Evolutionary conservation across 768 basidiomycete species (phyloP).

Genomic region (Lactarius hengduanensis): DNA sequence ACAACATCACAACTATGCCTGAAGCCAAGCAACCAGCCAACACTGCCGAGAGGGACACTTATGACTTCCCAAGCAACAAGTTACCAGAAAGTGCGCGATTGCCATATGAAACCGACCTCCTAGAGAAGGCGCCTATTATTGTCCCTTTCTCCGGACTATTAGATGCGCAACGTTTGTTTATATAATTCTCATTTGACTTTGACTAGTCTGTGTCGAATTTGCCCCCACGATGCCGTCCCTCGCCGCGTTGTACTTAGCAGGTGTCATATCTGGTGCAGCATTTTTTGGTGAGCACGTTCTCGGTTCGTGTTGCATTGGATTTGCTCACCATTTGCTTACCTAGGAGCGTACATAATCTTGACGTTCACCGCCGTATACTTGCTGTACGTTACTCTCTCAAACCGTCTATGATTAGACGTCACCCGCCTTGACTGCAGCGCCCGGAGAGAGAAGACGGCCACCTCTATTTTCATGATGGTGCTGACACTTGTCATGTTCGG

Average conservation of each 20-base stretch:
- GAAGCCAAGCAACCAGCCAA: background rate
- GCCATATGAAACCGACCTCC: background rate
- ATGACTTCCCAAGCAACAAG: background rate
- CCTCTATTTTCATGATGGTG: conserved; percentile 8
- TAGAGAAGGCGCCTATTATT: background rate
- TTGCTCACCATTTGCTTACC: background rate
- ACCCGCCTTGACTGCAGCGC: background rate
- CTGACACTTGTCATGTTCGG: conserved; percentile 24
- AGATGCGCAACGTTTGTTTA: background rate
- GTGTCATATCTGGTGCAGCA: background rate
- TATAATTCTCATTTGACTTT: background rate
- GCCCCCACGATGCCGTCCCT: conserved; percentile 10
- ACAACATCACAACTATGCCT: background rate
- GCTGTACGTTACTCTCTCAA: conserved; percentile 15
- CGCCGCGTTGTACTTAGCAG: conserved; percentile 5
- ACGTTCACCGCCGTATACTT: conserved; percentile 13
- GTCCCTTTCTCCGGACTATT: background rate
- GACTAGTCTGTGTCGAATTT: background rate
- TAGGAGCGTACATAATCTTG: conserved; percentile 19
- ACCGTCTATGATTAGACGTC: background rate
- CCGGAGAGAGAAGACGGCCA: conserved; percentile 14
- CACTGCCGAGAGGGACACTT: background rate
- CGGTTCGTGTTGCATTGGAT: background rate
- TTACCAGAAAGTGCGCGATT: background rate
- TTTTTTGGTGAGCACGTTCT: conserved; percentile 15